Base-by-base conservation (phyloP, 257 asterid genomes). In the Phtheirospermum japonicum region DNA sequence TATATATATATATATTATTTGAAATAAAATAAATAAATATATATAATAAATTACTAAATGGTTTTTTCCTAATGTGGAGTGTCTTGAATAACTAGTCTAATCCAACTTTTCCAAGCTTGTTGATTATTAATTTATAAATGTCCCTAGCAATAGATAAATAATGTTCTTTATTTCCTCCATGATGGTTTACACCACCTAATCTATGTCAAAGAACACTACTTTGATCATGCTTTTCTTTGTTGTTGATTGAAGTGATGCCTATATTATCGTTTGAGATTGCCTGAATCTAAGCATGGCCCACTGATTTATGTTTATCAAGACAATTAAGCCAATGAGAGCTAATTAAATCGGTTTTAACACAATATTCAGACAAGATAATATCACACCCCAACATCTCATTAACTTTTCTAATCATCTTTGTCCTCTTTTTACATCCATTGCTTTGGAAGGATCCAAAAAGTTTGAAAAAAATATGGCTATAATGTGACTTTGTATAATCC, bases 381-480 rank as follows among this genome's bases (percentile, higher is more conserved):
- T 68, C 71, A 71, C 71, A 69, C 69, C 71, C 71, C 75, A 73
- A 76, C 67, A 66, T 65, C 74, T 78, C 79, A 70, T 82, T 72
- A 80, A 63, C 86, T 45, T 58, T 80, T 79, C 67, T 79, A 76
- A 77, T 79, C 76, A 74, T 75, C 80, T 65, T 75, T 65, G 79
- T 75, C 63, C 73, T 70, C 77, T 77, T 71, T 73, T 77, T 71
- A 73, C 71, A 74, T 63, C 85, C 89, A 76, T 80, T 79, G 67
- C 80, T 86, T 81, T 86, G 84, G 85, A 84, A 84, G 79, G 80
- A 86, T 84, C 85, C 84, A 70, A 75, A 82, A 79, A 74, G 68
- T 53, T 60, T 54, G 9, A 1, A 60, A 71, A 73, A 71, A 69
- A 69, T 62, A 72, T 17, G 52, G 13, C 76, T 71, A 71, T 36